phyloP scores from a whole-genome alignment of 257 asterid species.

The Capsicum baccatum region DNA sequence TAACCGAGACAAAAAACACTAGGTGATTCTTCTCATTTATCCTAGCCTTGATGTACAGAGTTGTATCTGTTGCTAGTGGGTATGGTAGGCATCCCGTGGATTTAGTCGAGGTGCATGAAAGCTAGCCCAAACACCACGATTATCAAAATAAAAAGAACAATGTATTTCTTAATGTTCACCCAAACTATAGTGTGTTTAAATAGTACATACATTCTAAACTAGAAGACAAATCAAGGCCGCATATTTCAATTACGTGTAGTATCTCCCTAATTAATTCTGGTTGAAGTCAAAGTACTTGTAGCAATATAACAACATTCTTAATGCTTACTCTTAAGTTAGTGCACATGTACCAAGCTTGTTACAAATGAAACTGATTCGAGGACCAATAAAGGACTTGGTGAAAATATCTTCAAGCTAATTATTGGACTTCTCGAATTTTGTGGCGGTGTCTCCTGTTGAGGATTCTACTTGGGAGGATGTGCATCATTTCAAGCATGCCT shows the following conservation, averaged over 20 bases:
- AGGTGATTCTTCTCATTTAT: no score
- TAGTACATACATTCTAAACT: background rate
- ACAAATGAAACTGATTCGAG: background rate
- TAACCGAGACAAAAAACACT: no score
- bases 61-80: no score
- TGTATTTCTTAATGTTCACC: background rate
- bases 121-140: no score
- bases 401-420: background rate
- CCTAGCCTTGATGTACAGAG: no score
- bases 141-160: background rate
- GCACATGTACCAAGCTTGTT: background rate
- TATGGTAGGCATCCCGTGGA: no score
- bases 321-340: background rate
- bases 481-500: conserved; percentile 13
- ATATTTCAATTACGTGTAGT: background rate
- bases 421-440: background rate
- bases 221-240: background rate
- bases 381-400: background rate
- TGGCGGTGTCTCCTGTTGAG: background rate
- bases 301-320: background rate
- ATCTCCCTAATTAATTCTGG: background rate
- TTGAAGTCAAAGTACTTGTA: background rate
- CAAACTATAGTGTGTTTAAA: background rate
- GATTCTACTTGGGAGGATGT: background rate
- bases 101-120: no score